These are phyloP conservation scores for Rhizopogon salebrosus DNA, from an alignment of 768 basidiomycete genomes.

Conservation along the genomic window DNA sequence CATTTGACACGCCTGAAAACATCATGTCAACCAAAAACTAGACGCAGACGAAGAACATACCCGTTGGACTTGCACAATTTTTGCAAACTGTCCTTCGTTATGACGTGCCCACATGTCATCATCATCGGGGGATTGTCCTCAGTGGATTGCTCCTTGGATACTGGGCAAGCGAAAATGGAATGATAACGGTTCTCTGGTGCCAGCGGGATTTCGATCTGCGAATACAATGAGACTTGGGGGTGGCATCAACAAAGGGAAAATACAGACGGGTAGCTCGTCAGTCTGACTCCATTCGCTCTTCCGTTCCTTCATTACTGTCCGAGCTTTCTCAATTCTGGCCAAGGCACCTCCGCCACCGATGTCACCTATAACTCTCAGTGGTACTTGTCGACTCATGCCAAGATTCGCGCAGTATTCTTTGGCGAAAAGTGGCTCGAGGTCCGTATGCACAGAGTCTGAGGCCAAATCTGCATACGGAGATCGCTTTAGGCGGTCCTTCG, in stretches of 20 bases:
- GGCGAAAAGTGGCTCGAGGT: conserved; percentile 79
- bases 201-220: conserved; percentile 89
- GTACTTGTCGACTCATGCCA: conserved; percentile 86
- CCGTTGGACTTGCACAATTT: conserved; percentile 83
- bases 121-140: conserved; percentile 96
- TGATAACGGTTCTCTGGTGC: conserved; percentile 87
- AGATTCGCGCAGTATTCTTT: conserved; percentile 85
- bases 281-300: conserved; percentile 91
- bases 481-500: conserved; percentile 53
- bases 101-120: conserved; percentile 94
- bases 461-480: conserved; percentile 78
- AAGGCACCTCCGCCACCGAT: conserved; percentile 91
- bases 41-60: conserved; percentile 42
- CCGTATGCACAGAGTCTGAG: conserved; percentile 64
- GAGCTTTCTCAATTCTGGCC: conserved; percentile 89
- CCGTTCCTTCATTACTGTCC: conserved; percentile 87
- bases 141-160: conserved; percentile 95
- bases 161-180: conserved; percentile 95
- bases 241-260: background rate
- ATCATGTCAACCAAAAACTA: background rate
- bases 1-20: conserved; percentile 81
- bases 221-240: conserved; percentile 3
- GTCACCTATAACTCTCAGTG: conserved; percentile 84
- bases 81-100: conserved; percentile 86
- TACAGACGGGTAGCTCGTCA: conserved; percentile 78